phyloP scores from a whole-genome alignment of 1,284 basidiomycete genomes.

The Ustilago trichophora region DNA sequence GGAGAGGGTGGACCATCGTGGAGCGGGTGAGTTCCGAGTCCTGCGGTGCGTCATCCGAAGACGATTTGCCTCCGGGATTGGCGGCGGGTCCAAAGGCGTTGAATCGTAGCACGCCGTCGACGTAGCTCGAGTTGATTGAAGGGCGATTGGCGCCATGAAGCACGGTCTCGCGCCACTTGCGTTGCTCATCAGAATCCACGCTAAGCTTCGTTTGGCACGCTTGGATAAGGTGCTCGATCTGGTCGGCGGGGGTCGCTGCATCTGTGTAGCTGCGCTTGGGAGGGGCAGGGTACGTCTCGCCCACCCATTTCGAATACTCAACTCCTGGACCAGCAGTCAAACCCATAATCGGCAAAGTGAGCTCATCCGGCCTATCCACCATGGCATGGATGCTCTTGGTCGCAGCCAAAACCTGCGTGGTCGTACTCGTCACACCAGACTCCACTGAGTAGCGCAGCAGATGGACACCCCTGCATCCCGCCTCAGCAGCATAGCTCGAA shows the following conservation, averaged over 20 bases:
- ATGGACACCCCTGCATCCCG: constrained; percentile 43
- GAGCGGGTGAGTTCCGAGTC: constrained; percentile 50
- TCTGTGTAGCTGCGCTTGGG: constrained; percentile 17
- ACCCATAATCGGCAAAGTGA: constrained; percentile 57
- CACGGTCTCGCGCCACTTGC: constrained; percentile 7
- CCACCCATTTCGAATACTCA: constrained; percentile 43
- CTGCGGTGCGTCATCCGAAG: constrained; percentile 5
- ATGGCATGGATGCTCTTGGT: constrained; percentile 61
- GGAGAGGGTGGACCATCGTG: constrained; percentile 65
- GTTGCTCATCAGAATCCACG: not conserved
- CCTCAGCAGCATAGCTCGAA: constrained; percentile 54
- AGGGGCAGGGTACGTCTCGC: constrained; percentile 51
- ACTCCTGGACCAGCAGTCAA: constrained; percentile 61
- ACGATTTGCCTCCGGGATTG: constrained; percentile 43
- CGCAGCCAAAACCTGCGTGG: constrained; percentile 63
- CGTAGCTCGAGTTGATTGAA: constrained; percentile 54
- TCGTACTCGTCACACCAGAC: constrained; percentile 60
- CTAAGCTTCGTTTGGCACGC: constrained; percentile 11
- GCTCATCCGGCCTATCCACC: constrained; percentile 51
- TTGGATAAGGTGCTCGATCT: constrained; percentile 6
- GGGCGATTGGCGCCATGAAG: constrained; percentile 13
- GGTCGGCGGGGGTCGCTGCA: constrained; percentile 7
- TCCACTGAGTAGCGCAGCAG: constrained; percentile 55
- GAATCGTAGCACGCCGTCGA: constrained; percentile 64
- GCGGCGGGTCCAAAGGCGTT: constrained; percentile 65